Evolutionary conservation across 1,139 yeast genomes (phyloP), one percentile per base, ranked within the genome.

Genomic region (Zygosaccharomyces sapae): DNA sequence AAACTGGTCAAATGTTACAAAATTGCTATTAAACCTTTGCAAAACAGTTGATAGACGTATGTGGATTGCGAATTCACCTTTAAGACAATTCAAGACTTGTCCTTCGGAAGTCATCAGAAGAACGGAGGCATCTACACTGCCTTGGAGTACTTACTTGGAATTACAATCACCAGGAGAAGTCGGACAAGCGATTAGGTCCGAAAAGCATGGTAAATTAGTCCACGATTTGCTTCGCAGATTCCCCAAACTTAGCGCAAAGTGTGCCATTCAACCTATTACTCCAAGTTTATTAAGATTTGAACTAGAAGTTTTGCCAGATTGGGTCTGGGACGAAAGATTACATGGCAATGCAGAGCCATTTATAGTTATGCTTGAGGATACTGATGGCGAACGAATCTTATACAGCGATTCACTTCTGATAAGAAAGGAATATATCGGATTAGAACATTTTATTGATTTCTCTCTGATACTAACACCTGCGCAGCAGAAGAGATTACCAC

Each of bases 21-120:
- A 76, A 53, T 54, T 70, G 1, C 65, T 86, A 1, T 71, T 89
- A 9, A 80, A 80, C 48, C 56, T 90, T 27, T 83, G 92, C 61
- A 86, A 87, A 56, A 83, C 86, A 81, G 84, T 87, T 13, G 95
- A 86, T 48, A 76, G 73, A 48, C 71, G 96, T 47, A 74, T 87
- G 71, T 94, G 99, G 99, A 61, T 80, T 10, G 80, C 92, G 0
- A 84, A 80, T 54, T 79, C 96, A 0, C 97, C 98, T 0, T 77
- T 94, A 50, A 72, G 97, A 52, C 98, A 92, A 61, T 89, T 87
- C 62, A 73, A 76, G 0, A 62, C 67, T 13, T 86, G 83, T 29
- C 94, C 96, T 0, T 54, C 56, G 0, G 94, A 84, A 42, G 76
- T 90, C 3, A 75, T 92, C 5, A 74, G 75, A 50, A 82, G 84